These are phyloP conservation scores for Phytophthora pseudosyringae DNA, from an alignment of 352 stramenopile genomes.

Conservation along the genomic window DNA sequence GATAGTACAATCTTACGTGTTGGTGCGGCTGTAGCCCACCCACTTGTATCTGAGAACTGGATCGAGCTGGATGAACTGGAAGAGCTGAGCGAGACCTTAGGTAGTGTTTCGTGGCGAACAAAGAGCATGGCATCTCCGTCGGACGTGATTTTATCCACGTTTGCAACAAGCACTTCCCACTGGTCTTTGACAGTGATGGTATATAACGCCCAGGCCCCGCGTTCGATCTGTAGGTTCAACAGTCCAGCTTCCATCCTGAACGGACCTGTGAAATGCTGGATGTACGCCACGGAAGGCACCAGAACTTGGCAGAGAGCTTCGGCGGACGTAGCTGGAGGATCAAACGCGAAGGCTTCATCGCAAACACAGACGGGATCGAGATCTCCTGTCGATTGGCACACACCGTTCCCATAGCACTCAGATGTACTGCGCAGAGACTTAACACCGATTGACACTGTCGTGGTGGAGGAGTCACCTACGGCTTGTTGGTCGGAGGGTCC, in stretches of 20 bases:
- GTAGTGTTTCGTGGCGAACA: constrained; percentile 69
- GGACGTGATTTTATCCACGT: constrained; percentile 37
- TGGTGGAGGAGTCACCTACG: neutral
- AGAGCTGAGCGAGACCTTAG: constrained; percentile 23
- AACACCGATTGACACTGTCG: constrained; percentile 23
- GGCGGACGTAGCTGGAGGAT: constrained; percentile 37
- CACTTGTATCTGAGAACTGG: constrained; percentile 59
- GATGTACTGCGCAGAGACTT: constrained; percentile 60
- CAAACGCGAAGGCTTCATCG: constrained; percentile 68
- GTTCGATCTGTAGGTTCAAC: constrained; percentile 50
- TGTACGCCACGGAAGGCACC: constrained; percentile 60
- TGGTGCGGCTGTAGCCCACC: constrained; percentile 48
- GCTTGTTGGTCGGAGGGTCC: neutral
- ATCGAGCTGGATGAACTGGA: constrained; percentile 45
- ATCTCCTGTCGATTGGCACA: constrained; percentile 46
- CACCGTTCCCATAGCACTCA: constrained; percentile 79
- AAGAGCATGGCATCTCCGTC: constrained; percentile 82
- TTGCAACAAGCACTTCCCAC: constrained; percentile 67
- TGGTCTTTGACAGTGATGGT: constrained; percentile 60
- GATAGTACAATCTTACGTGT: constrained; percentile 66
- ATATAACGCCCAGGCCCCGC: constrained; percentile 67
- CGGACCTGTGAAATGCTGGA: constrained; percentile 57
- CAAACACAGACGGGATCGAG: constrained; percentile 58
- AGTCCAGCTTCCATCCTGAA: constrained; percentile 51
- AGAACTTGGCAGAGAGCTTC: constrained; percentile 73